Percentiles rank a stretch among this genome's conserved stretches.
Evolutionary conservation across 352 stramenopile genomes (phyloP).

Genomic region (Phytophthora colocasiae): DNA sequence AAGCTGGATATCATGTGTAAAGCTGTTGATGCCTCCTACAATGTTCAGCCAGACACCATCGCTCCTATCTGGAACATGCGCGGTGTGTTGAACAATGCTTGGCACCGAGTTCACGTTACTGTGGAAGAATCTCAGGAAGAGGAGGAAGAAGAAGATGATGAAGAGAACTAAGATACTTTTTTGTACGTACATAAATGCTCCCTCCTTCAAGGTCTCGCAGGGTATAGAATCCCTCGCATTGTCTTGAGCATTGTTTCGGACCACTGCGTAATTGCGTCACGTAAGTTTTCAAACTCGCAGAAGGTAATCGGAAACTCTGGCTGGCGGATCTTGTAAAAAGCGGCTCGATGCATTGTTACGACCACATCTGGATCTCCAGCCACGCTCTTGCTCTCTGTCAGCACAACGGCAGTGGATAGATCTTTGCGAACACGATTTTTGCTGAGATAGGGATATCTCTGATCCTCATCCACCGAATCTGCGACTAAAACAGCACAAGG

Average conservation of each 20-base stretch:
- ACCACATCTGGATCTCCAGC: conserved; percentile 4
- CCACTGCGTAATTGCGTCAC: conserved; percentile 23
- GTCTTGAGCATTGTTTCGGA: conserved; percentile 34
- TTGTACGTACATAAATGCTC: not conserved
- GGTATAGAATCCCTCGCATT: conserved; percentile 25
- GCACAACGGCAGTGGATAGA: conserved; percentile 30
- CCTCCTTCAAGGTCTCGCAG: conserved; percentile 7
- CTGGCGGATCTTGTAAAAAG: conserved; percentile 27
- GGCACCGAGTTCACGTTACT: conserved; percentile 89
- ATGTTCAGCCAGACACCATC: conserved; percentile 96
- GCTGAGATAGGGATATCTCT: conserved; percentile 36
- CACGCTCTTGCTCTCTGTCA: conserved; percentile 20
- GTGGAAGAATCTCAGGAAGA: conserved; percentile 59
- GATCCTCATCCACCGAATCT: conserved; percentile 42
- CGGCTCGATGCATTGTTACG: conserved; percentile 33
- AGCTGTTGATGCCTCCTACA: conserved; percentile 95
- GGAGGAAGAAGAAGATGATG: conserved; percentile 38
- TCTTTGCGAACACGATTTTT: conserved; percentile 33
- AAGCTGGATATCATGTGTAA: conserved; percentile 93
- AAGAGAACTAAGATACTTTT: too few relatives aligned
- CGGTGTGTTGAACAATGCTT: conserved; percentile 97
- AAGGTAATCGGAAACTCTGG: conserved; percentile 29
- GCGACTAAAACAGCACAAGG: conserved; percentile 21
- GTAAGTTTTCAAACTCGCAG: conserved; percentile 19
- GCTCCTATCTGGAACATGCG: conserved; percentile 98